Percentiles rank a stretch among this genome's conserved stretches.
These are phyloP conservation scores for Stipa capillata DNA, from an alignment of 176 grass and related monocot species.

Conservation along the genomic window DNA sequence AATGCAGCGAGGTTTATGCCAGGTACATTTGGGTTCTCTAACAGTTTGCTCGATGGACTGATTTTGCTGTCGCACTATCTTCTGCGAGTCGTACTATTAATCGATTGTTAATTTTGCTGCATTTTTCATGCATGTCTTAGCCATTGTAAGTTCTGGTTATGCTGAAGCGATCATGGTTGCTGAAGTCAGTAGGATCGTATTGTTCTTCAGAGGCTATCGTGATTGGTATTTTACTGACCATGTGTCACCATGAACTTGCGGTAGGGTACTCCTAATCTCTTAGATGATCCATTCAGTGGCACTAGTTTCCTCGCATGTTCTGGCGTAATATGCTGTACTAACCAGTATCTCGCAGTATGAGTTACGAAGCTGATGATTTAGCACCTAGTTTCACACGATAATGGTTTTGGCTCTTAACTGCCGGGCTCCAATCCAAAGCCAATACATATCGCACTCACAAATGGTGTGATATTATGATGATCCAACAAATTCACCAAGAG, in stretches of 20 bases:
- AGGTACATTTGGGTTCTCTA: not conserved
- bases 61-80: not conserved
- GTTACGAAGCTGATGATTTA: not conserved
- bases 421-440: not conserved
- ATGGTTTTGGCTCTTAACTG: not conserved
- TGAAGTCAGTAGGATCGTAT: not conserved
- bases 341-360: no score
- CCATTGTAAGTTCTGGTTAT: not conserved
- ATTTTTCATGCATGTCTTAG: not conserved
- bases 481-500: no score
- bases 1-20: not conserved
- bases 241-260: not conserved
- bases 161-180: not conserved
- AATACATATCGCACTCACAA: no score
- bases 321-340: not conserved
- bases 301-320: not conserved
- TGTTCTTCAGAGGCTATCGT: not conserved
- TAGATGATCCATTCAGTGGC: not conserved
- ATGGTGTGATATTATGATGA: no score
- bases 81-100: not conserved
- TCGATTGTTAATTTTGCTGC: not conserved
- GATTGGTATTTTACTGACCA: not conserved
- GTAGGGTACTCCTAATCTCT: not conserved
- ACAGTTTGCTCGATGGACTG: not conserved
- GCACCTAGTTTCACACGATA: not conserved